Evolutionary conservation across 169 alveolate genomes (phyloP), one percentile per base, ranked within the genome.

Genomic region (Plasmodium falciparum): DNA sequence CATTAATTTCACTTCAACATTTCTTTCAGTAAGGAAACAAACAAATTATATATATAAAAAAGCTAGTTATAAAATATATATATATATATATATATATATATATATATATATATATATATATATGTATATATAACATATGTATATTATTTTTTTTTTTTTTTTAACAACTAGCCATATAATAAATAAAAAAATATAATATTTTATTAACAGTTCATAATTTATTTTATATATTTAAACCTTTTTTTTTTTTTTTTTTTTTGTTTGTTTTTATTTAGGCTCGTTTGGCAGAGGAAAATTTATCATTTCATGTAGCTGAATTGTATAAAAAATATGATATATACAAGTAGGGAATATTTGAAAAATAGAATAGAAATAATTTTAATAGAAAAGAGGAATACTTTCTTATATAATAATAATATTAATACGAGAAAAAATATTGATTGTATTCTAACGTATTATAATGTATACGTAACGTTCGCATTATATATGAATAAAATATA

Each of bases 251-350:
- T 20, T 33, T 43, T 49, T 13, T 12, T 50, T 20, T 49, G 0
- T 39, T 47, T 24, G 26, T 72, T 12, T 59, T 50, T 61, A 15
- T 61, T 15, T 43, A 78, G 89, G 89, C 89, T 11, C 89, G 89
- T 43, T 58, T 78, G 54, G 65, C 89, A 9, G 89, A 78, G 39
- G 89, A 78, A 78, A 67, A 67, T 56, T 78, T 78, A 78, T 78
- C 89, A 43, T 78, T 78, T 54, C 75, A 78, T 58, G 89, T 78
- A 17, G 89, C 89, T 26, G 89, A 78, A 59, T 45, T 78, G 24
- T 78, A 78, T 78, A 78, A 65, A 71, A 78, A 78, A 54, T 67
- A 78, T 78, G 78, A 78, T 45, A 78, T 78, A 47, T 78, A 78
- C 67, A 78, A 65, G 89, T 78, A 78, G 67, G 89, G 26, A 58